Conservation (phyloP, 2,329 filamentous ascomycete species). For the Colletotrichum costaricense region DNA sequence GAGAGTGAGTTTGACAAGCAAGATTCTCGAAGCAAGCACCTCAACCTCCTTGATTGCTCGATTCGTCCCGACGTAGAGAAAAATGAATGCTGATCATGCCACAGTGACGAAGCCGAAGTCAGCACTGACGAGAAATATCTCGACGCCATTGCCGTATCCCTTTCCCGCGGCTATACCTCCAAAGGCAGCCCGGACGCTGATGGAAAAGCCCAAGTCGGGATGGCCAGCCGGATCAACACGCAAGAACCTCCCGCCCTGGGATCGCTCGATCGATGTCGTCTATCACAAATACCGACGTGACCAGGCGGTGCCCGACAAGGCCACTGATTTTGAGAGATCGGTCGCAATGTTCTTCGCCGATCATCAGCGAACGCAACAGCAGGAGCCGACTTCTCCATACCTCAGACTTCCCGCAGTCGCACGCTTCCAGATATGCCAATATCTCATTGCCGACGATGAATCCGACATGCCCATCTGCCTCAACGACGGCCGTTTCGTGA, state of each 20-base stretch:
- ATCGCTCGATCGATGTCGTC: conserved; percentile 50
- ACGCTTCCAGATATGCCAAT: conserved; percentile 42
- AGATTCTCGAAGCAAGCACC: not conserved
- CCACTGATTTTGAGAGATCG: conserved; percentile 32
- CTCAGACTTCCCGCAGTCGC: conserved; percentile 41
- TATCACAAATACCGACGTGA: conserved; percentile 41
- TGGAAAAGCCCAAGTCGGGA: conserved; percentile 39
- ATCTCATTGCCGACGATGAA: conserved; percentile 37
- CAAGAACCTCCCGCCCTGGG: conserved; percentile 45
- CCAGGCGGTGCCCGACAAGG: not conserved
- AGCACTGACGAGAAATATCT: conserved; percentile 49
- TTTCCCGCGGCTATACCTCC: conserved; percentile 43
- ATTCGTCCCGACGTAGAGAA: not conserved
- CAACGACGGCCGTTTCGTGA: conserved; percentile 40
- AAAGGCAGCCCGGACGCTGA: conserved; percentile 20
- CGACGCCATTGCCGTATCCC: conserved; percentile 49
- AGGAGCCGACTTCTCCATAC: conserved; percentile 28
- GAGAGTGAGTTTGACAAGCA: not conserved
- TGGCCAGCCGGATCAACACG: conserved; percentile 40
- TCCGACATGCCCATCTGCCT: conserved; percentile 43
- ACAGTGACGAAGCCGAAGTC: conserved; percentile 4
- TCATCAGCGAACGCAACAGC: conserved; percentile 22
- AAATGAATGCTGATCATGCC: not conserved
- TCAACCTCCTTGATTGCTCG: not conserved
- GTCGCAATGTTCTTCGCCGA: conserved; percentile 40